These are phyloP conservation scores for Tricholoma flavovirens DNA, from an alignment of 768 basidiomycete genomes.

Conservation along the genomic window DNA sequence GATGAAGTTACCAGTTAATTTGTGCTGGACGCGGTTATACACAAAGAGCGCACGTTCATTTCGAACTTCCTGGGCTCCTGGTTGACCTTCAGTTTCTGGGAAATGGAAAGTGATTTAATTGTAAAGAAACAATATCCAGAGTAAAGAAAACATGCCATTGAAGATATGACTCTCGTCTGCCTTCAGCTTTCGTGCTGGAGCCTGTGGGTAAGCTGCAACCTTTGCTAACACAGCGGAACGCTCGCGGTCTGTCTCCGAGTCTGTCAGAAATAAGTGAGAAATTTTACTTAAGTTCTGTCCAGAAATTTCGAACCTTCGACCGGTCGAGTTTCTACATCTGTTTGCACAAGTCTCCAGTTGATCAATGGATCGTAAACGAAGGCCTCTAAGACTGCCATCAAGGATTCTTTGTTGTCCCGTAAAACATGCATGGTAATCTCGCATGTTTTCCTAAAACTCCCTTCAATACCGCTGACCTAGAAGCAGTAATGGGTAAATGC, in stretches of 20 bases:
- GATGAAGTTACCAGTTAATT: constrained; percentile 69
- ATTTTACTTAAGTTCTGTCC: not conserved
- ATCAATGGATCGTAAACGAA: constrained; percentile 98
- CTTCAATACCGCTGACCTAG: constrained; percentile 95
- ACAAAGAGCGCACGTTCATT: constrained; percentile 89
- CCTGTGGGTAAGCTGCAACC: constrained; percentile 71
- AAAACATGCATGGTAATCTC: constrained; percentile 97
- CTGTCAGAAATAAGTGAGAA: constrained; percentile 17
- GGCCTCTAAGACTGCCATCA: constrained; percentile 97
- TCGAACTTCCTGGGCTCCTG: constrained; percentile 76
- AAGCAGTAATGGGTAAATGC: constrained; percentile 10
- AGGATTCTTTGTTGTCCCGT: constrained; percentile 95
- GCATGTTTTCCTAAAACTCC: constrained; percentile 92
- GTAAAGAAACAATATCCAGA: not conserved
- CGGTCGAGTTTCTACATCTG: constrained; percentile 68
- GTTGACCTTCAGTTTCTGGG: constrained; percentile 42
- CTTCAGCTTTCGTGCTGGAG: constrained; percentile 73
- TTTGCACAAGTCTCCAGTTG: constrained; percentile 91
- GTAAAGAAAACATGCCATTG: constrained; percentile 51
- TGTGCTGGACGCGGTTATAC: constrained; percentile 91
- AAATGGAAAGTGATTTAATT: constrained; percentile 2
- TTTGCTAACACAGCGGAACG: constrained; percentile 59
- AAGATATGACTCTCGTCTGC: constrained; percentile 94
- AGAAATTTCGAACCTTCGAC: constrained; percentile 48
- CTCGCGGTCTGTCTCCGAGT: constrained; percentile 44